Evolutionary conservation across 208 protist species (phyloP), one percentile per base, ranked within the genome.

Genomic region (Willaertia magna): DNA sequence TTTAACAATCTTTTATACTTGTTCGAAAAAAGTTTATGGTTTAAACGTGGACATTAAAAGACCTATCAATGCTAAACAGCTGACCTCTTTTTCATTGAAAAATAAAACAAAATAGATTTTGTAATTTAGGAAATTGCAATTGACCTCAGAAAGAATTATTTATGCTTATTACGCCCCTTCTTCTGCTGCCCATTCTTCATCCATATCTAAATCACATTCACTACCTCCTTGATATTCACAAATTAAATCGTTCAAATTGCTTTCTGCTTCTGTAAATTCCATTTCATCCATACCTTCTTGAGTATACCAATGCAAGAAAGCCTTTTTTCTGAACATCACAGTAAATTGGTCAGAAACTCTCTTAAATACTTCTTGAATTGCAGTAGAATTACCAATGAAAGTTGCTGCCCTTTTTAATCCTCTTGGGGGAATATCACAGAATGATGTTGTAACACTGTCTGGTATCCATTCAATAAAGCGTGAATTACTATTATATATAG

Each of bases 251-350:
- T 88, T 92, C 85, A 95, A 89, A 85, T 94, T 93, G 61, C 87
- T 90, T 83, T 94, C 93, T 43, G 92, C 93, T 87, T 95, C 93
- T 42, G 89, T 93, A 82, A 94, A 95, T 86, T 88, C 74, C 59
- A 86, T 86, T 34, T 85, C 90, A 59, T 92, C 90, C 90, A 92
- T 92, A 18, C 90, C 90, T 88, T 94, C 92, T 67, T 88, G 89
- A n/a, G 89, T 94, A 88, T 95, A 95, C 88, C 90, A 94, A 67
- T 95, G 91, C 12, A 95, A 85, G 90, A 95, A 95, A 12, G 93
- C 93, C 88, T 94, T 94, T 55, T 86, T 84, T n/a, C 85, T 74
- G 88, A 95, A 94, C 93, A 95, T 95, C 48, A 51, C 46, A 20
- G 90, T 87, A 87, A 95, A 95, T 87, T 95, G 91, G 52, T 89